Evolutionary conservation across 2,329 filamentous ascomycete genomes (phyloP).

Genomic region (Trichophyton equinum): DNA sequence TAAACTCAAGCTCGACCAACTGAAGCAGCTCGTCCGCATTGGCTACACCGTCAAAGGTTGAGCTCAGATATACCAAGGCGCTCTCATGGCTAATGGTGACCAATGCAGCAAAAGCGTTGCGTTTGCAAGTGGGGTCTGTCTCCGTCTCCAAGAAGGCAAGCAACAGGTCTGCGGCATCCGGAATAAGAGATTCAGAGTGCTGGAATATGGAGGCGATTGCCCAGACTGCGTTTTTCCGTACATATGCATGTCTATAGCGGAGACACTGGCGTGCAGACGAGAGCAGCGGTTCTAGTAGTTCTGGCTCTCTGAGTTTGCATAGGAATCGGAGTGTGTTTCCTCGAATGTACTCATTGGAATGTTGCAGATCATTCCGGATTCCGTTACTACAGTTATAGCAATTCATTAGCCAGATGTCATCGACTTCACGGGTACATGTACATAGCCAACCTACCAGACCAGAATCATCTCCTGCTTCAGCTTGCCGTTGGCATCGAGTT

Average conservation of each 20-base stretch:
- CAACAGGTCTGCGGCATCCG: slow-evolving; percentile 87
- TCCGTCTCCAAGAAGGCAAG: slow-evolving; percentile 80
- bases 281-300: slow-evolving; percentile 89
- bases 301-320: slow-evolving; percentile 86
- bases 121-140: slow-evolving; percentile 89
- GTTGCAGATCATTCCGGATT: slow-evolving; percentile 92
- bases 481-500: slow-evolving; percentile 83
- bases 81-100: slow-evolving; percentile 87
- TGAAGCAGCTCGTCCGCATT: slow-evolving; percentile 91
- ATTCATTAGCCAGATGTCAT: background rate
- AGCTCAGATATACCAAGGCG: slow-evolving; percentile 74
- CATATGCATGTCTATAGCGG: slow-evolving; percentile 92
- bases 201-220: slow-evolving; percentile 85
- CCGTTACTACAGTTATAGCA: slow-evolving; percentile 58
- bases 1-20: slow-evolving; percentile 90
- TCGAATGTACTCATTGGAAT: slow-evolving; percentile 95
- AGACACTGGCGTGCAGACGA: slow-evolving; percentile 85
- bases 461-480: slow-evolving; percentile 99
- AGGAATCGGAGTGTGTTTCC: slow-evolving; percentile 97
- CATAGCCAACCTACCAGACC: slow-evolving; percentile 58
- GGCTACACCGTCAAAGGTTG: slow-evolving; percentile 82
- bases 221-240: slow-evolving; percentile 95
- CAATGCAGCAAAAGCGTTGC: slow-evolving; percentile 90
- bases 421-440: background rate
- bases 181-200: slow-evolving; percentile 83